Base-by-base conservation (phyloP, 305 asterid genomes). In the Fraxinus baroniana region DNA sequence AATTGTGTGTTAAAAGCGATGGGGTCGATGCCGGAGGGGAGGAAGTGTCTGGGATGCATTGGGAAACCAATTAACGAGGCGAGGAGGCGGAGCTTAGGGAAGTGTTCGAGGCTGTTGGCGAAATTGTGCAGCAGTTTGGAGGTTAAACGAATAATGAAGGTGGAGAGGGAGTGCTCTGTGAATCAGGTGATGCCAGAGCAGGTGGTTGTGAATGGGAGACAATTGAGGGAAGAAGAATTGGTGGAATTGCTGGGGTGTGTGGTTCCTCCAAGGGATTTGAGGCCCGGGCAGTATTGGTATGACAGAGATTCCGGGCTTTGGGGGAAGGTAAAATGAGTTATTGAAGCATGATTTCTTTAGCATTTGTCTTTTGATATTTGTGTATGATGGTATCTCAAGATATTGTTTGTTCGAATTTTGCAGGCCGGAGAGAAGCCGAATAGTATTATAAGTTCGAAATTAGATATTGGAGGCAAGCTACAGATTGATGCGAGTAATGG, bases 1-100 rank as follows among this genome's bases (percentile, higher is more conserved):
- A 87, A 81, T n/a, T 92, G 96, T 76, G 85, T 89, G 81, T 73
- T 92, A 24, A 92, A 88, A 85, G 91, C 93, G 37, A 91, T 92
- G 96, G 96, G 94, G 49, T 81, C 92, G 60, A 92, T 92, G 96
- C 92, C 94, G 20, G 96, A 91, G 89, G 94, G 96, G 41, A 85
- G 96, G 85, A 92, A 91, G 84, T 92, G 96, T n/a, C 82, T 91
- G 60, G 88, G 89, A 1, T 92, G 96, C 84, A 88, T 89, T 7
- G 94, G 93, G 57, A 81, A 82, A 77, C 79, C 90, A 15, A 84
- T 91, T 37, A 84, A 87, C 22, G 96, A 91, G 86, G 78, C 79
- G 32, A 87, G 86, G 35, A 81, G 96, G 83, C 78, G 84, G 13
- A 87, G 44, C 79, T 18, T 92, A 86, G 96, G 96, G 17, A 88